Base-by-base conservation (phyloP, 768 basidiomycete genomes). In the Suillus subaureus region DNA sequence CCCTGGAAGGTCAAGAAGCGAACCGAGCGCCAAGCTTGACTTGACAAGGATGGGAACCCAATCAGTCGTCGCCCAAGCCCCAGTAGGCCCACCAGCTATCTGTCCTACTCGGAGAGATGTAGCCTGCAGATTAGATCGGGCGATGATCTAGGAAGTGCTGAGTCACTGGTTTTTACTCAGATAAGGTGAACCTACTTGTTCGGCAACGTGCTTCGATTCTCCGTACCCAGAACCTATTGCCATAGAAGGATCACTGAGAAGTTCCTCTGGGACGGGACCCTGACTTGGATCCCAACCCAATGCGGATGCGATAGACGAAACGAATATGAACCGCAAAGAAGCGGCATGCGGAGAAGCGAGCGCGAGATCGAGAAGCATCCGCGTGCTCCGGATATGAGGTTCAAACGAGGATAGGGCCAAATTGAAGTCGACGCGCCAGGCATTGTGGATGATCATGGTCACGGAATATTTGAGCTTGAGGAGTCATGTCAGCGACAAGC, bases 371-470 rank as follows among this genome's bases (percentile, higher is more conserved):
- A 80, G 65, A 4, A 79, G 68, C 37, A 72, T 69, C n/a, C 76
- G 67, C 6, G 70, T 71, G 1, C 75, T 76, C 0, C 70, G 72
- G 31, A 83, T 67, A 49, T 77, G 72, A 0, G 74, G 67, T 64
- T 81, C 77, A 61, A 74, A 82, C 0, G 80, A 79, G 0, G 64
- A 40, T 9, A 82, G 66, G 0, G 77, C 68, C 6, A 77, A 69
- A 49, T 81, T 80, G 68, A 81, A 81, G 60, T 82, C 76, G 12
- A 82, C 70, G 26, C 71, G 67, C 80, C 77, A 81, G 4, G 78
- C 80, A 60, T 78, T 78, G 65, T 78, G 76, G 2, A 78, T 71
- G 33, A 78, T 51, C 77, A 71, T 64, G 15, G 71, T 72, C 35
- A 78, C 70, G 0, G 66, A 67, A 28, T 63, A n/a, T 42, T 33